Base-by-base conservation (phyloP, 2,329 filamentous ascomycete species). In the Aschersonia sp. region DNA sequence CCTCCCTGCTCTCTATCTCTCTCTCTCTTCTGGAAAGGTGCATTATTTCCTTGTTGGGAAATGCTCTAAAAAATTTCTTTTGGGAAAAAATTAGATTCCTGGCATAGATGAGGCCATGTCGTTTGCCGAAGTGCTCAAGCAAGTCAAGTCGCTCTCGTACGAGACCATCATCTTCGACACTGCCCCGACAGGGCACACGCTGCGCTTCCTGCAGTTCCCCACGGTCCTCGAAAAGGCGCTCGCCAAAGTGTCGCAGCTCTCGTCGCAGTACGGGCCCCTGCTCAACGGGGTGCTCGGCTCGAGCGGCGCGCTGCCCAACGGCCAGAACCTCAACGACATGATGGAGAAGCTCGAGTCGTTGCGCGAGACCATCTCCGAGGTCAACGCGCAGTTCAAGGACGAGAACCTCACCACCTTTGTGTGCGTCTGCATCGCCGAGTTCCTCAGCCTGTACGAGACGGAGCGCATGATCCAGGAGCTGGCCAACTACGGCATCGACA, bases 91-190 rank as follows among this genome's bases (percentile, higher is more conserved):
- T 30, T 22, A 94, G 87, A 98, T 98, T 53, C 92, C 92, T 14
- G 92, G 92, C 68, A 94, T 98, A 53, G 92, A 98, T 64, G 92
- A 98, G 68, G 92, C 92, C 65, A 98, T 98, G 92, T 96, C 89
- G 49, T 98, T 98, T 63, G 92, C 92, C 64, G 92, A 98, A 71
- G 92, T 98, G 54, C 78, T 98, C 60, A 98, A 98, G 69, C 92
- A 98, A 69, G 92, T 98, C 71, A 97, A 97, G 71, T 94, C 87
- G 41, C 85, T 97, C 63, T 94, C 88, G 45, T 98, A 98, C 77
- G 92, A 97, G 67, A 87, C 90, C 60, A 97, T 98, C 70, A 87
- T 98, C 66, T 98, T 98, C 77, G 92, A 98, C 67, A 98, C 92
- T 35, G 92, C 92, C 4, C 92, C 92, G 12, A 98, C 92, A 12